A percentile compares a stretch with the other conserved stretches of the same genome.
phyloP scores from a whole-genome alignment of 257 asterid species.

The Anisodus acutangulus region DNA sequence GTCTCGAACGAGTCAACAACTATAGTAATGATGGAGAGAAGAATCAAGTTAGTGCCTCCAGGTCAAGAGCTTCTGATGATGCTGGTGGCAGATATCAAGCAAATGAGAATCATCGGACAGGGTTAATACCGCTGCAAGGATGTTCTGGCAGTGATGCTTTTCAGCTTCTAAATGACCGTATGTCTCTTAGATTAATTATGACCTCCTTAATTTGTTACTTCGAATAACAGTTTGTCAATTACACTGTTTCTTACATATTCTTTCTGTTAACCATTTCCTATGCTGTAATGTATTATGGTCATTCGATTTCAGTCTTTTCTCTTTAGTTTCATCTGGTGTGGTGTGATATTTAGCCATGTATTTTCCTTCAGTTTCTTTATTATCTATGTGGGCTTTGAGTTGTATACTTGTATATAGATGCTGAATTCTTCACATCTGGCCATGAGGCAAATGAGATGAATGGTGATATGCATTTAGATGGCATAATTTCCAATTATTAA shows the following conservation, averaged over 20 bases:
- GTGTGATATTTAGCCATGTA: not conserved
- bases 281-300: not conserved
- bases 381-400: not conserved
- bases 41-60: conserved; percentile 51
- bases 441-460: not conserved
- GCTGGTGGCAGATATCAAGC: conserved; percentile 51
- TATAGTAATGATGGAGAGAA: conserved; percentile 65
- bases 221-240: not conserved
- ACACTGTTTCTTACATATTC: not conserved
- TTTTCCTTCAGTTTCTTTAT: conserved; percentile 19
- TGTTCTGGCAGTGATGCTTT: conserved; percentile 73
- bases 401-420: not conserved
- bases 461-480: not conserved
- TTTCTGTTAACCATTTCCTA: not conserved
- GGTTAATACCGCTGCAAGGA: conserved; percentile 67
- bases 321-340: not conserved
- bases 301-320: conserved; percentile 9
- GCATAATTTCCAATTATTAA: not conserved
- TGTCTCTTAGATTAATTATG: conserved; percentile 35
- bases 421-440: not conserved
- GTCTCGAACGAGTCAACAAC: conserved; percentile 63
- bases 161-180: conserved; percentile 73
- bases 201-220: not conserved
- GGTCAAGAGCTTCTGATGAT: conserved; percentile 57
- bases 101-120: conserved; percentile 46